Evolutionary conservation across 1,139 yeast genomes (phyloP).

Genomic region (Blastobotrys indianensis): DNA sequence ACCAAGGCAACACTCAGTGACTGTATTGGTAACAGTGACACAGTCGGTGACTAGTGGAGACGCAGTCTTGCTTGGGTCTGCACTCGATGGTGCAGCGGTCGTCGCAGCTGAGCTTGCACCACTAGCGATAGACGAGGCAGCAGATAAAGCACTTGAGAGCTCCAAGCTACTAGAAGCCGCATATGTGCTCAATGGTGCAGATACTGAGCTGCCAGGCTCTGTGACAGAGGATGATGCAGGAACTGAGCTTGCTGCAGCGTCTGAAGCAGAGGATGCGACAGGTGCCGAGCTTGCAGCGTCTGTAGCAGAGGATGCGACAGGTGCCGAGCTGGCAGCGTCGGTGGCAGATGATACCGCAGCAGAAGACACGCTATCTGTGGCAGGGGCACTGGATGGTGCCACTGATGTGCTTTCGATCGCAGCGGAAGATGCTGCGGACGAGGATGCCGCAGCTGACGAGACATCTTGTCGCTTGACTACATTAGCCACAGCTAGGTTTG

Average conservation of each 20-base stretch:
- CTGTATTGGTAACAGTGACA: constrained; percentile 24
- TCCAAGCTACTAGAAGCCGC: constrained; percentile 7
- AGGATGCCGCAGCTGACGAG: no score
- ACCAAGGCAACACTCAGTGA: constrained; percentile 26
- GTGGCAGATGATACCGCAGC: no score
- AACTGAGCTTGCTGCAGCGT: background rate
- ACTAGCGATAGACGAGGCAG: no score
- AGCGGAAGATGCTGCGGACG: no score
- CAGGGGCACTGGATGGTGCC: no score
- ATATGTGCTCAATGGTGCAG: constrained; percentile 2
- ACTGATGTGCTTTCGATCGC: no score
- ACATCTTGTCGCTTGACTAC: no score
- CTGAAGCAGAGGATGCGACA: background rate
- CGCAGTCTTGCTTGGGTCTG: constrained; percentile 11
- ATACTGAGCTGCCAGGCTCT: background rate
- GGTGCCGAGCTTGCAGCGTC: background rate
- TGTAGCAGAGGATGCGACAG: background rate
- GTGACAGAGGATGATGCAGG: background rate
- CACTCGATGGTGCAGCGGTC: constrained; percentile 5
- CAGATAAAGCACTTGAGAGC: background rate
- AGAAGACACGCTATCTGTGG: no score
- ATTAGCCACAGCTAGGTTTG: no score
- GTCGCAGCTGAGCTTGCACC: no score
- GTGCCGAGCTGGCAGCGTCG: background rate
- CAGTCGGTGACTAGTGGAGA: constrained; percentile 3